phyloP scores from a whole-genome alignment of 306 rosid species.

The Sicyos edulis region DNA sequence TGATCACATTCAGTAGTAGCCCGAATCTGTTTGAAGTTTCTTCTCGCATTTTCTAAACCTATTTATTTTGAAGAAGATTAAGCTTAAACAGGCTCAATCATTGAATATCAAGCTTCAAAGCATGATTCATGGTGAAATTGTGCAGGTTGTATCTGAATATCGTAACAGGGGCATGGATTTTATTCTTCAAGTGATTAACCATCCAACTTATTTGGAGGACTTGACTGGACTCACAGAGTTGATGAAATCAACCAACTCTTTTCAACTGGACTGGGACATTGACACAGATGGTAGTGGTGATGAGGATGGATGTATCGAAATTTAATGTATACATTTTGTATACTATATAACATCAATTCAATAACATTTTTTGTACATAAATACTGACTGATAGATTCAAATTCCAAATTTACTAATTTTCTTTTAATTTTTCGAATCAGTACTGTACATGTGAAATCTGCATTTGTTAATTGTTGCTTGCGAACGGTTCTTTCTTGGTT shows the following conservation, averaged over 20 bases:
- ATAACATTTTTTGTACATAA: conserved; percentile 14
- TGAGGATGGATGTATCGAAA: conserved; percentile 60
- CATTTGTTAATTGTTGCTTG: conserved; percentile 4
- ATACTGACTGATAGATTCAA: background rate
- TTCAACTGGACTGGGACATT: conserved; percentile 64
- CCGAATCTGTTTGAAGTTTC: conserved; percentile 1
- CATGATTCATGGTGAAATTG: background rate
- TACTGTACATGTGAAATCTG: background rate
- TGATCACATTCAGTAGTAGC: background rate
- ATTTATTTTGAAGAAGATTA: conserved; percentile 4
- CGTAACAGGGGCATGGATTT: conserved; percentile 62
- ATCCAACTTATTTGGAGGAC: conserved; percentile 90
- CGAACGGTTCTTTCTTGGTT: background rate
- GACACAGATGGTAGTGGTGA: conserved; percentile 37
- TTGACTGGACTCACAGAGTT: conserved; percentile 87
- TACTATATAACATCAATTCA: background rate
- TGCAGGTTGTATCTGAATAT: conserved; percentile 79
- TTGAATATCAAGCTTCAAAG: conserved; percentile 1
- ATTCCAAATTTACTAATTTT: background rate
- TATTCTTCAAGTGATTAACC: conserved; percentile 77
- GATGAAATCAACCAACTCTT: conserved; percentile 73
- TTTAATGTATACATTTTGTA: conserved; percentile 28
- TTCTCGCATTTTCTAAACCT: background rate
- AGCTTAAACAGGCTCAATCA: background rate
- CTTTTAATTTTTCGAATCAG: background rate